Conservation (phyloP, 2,329 filamentous ascomycete genomes). For the Rhynchosporium secalis region DNA sequence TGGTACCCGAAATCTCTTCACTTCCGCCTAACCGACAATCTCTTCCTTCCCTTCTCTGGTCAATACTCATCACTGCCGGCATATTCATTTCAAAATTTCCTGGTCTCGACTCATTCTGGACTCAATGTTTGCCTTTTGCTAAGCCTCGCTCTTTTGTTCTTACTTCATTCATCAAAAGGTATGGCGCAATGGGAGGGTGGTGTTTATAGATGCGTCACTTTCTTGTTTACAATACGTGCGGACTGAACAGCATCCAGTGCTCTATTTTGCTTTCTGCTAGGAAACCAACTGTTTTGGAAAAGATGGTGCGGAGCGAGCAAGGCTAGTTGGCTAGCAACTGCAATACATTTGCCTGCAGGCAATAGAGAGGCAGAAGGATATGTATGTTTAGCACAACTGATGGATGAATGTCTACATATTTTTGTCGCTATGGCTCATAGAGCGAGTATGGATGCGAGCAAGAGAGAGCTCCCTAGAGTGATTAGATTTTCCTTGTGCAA, state of each 20-base stretch:
- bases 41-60: conserved; percentile 26
- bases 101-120: neutral
- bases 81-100: conserved; percentile 21
- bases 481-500: neutral
- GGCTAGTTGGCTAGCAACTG: neutral
- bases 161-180: conserved; percentile 12
- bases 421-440: neutral
- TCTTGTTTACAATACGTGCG: conserved; percentile 14
- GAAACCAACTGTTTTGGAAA: conserved; percentile 3
- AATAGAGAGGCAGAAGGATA: conserved; percentile 1
- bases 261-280: conserved; percentile 4
- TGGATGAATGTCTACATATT: neutral
- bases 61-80: conserved; percentile 20
- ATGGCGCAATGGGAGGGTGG: conserved; percentile 10
- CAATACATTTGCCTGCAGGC: conserved; percentile 6
- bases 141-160: conserved; percentile 13
- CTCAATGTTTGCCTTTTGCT: conserved; percentile 5
- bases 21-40: conserved; percentile 13
- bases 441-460: neutral
- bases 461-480: neutral
- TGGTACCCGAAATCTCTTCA: conserved; percentile 9
- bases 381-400: neutral
- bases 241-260: neutral
- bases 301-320: neutral
- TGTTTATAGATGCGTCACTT: conserved; percentile 20